Base-by-base conservation (phyloP, 257 asterid species). In the Nicotiana otophora region DNA sequence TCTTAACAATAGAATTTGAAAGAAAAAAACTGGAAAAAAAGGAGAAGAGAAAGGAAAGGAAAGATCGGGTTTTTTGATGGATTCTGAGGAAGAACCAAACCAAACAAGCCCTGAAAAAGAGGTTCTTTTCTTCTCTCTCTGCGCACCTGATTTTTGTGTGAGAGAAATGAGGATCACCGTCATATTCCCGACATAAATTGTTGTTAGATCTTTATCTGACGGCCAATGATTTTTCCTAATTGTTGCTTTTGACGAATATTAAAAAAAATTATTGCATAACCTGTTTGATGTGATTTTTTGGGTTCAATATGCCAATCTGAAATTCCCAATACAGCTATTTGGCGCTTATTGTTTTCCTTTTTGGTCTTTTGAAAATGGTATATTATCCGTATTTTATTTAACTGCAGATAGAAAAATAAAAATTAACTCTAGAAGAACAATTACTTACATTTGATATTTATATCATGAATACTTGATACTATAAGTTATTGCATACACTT, bases 81-180 rank as follows among this genome's bases (percentile, higher is more conserved):
- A 74, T 51, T 74, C 80, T 51, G 23, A 74, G 51, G 33, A 74
- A 74, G 46, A 75, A 75, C 46, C 80, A 75, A 48, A 51, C 23
- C 80, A 75, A 75, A 75, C 64, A 28, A 28, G 4, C 46, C 17
- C 83, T 80, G 75, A 63, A 83, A 86, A 79, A 76, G 78, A 78
- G 80, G 82, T 81, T 80, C 74, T 82, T 69, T 85, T 78, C 28
- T 68, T 58, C 82, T 83, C 61, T 80, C 65, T 31, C 55, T 57
- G 23, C 6, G 79, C 12, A 58, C 26, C 61, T 70, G 84, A 57
- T 55, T 48, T 86, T 28, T 55, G 87, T 80, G 89, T 83, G 89
- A 88, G 86, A 88, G 89, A 84, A 84, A 72, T 39, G 64, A 83
- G 89, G 90, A 82, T 85, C 83, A 61, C 93, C 94, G 88, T 88